phyloP scores from a whole-genome alignment of 2,329 filamentous ascomycete genomes.

The Claviceps capensis region DNA sequence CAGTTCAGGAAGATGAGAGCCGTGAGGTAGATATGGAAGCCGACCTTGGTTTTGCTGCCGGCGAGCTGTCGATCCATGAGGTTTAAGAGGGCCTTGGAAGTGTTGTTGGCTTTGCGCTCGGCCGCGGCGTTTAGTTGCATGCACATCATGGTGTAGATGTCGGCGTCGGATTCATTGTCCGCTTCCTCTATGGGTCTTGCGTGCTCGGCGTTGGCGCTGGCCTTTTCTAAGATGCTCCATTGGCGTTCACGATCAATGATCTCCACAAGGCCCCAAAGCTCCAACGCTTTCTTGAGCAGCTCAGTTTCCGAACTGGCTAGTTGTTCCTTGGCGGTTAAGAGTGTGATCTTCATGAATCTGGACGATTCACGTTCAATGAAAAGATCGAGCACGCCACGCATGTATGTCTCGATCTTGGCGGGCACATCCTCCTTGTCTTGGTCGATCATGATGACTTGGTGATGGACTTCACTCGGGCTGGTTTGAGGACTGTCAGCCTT shows the following conservation, averaged over 20 bases:
- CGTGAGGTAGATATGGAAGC: conserved; percentile 48
- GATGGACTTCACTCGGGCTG: neutral
- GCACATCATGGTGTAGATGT: conserved; percentile 47
- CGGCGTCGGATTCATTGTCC: conserved; percentile 33
- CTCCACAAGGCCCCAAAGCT: conserved; percentile 52
- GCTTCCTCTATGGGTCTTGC: conserved; percentile 35
- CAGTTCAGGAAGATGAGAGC: conserved; percentile 50
- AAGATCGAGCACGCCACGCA: conserved; percentile 41
- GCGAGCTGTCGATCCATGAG: conserved; percentile 48
- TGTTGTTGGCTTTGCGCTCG: conserved; percentile 47
- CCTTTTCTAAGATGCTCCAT: conserved; percentile 42
- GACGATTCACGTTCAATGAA: conserved; percentile 48
- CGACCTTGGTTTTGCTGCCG: conserved; percentile 45
- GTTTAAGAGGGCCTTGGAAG: conserved; percentile 43
- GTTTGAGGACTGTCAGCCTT: neutral
- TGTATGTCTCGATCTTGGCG: conserved; percentile 44
- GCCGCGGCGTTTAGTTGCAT: conserved; percentile 52
- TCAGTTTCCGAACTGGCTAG: conserved; percentile 35
- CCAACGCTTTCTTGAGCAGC: conserved; percentile 42
- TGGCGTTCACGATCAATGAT: conserved; percentile 50
- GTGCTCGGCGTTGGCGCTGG: conserved; percentile 25
- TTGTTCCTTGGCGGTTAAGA: conserved; percentile 37
- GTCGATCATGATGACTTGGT: conserved; percentile 42
- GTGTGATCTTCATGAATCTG: conserved; percentile 43
- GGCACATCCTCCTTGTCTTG: conserved; percentile 47